These are phyloP conservation scores for Phylloboletellus chloephorus DNA, from an alignment of 1,284 basidiomycete genomes.

Conservation along the genomic window DNA sequence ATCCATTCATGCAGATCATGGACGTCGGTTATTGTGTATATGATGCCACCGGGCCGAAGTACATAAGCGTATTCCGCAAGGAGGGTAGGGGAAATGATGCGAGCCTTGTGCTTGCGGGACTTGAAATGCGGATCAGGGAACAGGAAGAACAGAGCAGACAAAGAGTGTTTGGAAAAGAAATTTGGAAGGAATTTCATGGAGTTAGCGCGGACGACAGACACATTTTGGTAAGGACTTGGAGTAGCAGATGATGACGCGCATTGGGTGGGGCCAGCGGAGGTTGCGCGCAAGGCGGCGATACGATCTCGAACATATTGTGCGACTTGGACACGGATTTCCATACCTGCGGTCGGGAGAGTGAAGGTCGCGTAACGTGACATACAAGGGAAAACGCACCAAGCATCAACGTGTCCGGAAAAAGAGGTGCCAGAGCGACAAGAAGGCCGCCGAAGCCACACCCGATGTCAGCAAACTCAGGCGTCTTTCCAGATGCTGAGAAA, in stretches of 20 bases:
- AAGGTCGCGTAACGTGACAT: background rate
- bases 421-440: conserved; percentile 83
- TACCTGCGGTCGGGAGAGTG: conserved; percentile 47
- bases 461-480: conserved; percentile 93
- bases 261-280: conserved; percentile 35
- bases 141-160: conserved; percentile 94
- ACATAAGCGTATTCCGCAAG: conserved; percentile 94
- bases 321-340: conserved; percentile 97
- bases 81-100: conserved; percentile 93
- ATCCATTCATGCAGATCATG: conserved; percentile 95
- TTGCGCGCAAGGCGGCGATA: conserved; percentile 77
- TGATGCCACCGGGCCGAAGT: conserved; percentile 83
- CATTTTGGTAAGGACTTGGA: conserved; percentile 71
- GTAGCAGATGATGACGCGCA: conserved; percentile 22
- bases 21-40: conserved; percentile 99
- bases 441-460: conserved; percentile 98
- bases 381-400: conserved; percentile 60
- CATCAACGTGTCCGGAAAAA: conserved; percentile 91
- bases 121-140: conserved; percentile 99
- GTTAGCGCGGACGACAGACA: conserved; percentile 93
- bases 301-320: conserved; percentile 96
- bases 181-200: conserved; percentile 99
- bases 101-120: conserved; percentile 94
- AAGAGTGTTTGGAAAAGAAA: conserved; percentile 88
- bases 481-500: conserved; percentile 51